Percentiles rank a stretch among this genome's conserved stretches.
phyloP scores from a whole-genome alignment of 1,284 basidiomycete species.

The Sphaerobolus stellatus region DNA sequence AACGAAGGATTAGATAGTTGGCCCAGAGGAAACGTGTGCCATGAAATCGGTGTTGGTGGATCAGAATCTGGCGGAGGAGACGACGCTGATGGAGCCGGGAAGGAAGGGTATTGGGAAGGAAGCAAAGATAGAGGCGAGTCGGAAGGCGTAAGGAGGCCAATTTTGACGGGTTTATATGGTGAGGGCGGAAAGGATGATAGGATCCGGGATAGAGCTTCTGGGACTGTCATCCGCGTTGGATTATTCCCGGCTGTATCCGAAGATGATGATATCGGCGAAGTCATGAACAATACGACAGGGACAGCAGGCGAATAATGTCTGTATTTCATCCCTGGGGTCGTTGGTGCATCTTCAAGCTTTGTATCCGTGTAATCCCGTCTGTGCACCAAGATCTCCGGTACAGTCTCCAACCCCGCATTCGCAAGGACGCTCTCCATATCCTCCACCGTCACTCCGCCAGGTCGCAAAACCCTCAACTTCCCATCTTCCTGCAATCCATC shows the following conservation, averaged over 20 bases:
- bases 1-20: slow-evolving; percentile 56
- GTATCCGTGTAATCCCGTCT: slow-evolving; percentile 70
- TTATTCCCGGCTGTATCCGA: neutral
- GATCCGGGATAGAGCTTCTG: neutral
- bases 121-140: slow-evolving; percentile 39
- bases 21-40: slow-evolving; percentile 59
- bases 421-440: slow-evolving; percentile 67
- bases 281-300: slow-evolving; percentile 75
- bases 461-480: slow-evolving; percentile 80
- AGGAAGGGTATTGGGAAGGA: slow-evolving; percentile 5
- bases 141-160: slow-evolving; percentile 71
- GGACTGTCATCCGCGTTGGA: neutral
- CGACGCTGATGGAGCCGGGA: too few species aligned
- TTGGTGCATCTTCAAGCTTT: slow-evolving; percentile 71
- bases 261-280: slow-evolving; percentile 33
- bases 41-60: slow-evolving; percentile 45
- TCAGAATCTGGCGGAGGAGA: too few species aligned
- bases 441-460: slow-evolving; percentile 93
- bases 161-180: slow-evolving; percentile 38
- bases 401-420: slow-evolving; percentile 27
- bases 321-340: slow-evolving; percentile 99
- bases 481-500: slow-evolving; percentile 78
- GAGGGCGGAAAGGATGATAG: neutral
- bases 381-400: slow-evolving; percentile 69
- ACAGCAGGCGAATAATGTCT: slow-evolving; percentile 92